These are phyloP conservation scores for Malassezia nana DNA, from an alignment of 1,284 basidiomycete genomes.

Conservation along the genomic window DNA sequence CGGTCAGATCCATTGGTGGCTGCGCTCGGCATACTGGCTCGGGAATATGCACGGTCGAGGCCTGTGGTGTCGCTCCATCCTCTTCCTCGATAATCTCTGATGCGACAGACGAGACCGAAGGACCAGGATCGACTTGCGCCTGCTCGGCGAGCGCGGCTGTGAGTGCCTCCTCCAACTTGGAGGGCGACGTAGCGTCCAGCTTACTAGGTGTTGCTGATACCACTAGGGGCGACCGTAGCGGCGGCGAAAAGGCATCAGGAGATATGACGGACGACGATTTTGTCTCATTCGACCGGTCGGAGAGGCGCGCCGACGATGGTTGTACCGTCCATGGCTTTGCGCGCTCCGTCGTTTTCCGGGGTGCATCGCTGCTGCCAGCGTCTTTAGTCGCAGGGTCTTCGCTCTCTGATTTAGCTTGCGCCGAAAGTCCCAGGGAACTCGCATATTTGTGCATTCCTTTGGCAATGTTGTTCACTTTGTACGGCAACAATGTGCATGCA, in stretches of 20 bases:
- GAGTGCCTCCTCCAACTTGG: background rate
- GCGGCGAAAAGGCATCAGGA: background rate
- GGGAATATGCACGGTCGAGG: background rate
- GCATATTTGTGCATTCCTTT: constrained; percentile 8
- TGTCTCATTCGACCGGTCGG: background rate
- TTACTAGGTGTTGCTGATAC: background rate
- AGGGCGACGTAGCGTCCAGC: background rate
- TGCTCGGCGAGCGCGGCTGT: background rate
- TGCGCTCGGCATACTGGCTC: background rate
- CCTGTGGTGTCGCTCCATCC: background rate
- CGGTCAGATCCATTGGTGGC: background rate
- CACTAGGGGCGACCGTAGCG: background rate
- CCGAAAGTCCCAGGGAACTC: constrained; percentile 8
- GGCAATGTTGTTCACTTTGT: background rate
- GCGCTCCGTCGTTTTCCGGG: background rate
- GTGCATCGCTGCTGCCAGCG: background rate
- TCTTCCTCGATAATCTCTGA: background rate
- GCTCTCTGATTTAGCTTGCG: no score
- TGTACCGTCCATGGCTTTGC: background rate
- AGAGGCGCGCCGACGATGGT: background rate
- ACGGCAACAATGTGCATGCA: background rate
- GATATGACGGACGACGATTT: background rate
- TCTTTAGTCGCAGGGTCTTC: background rate
- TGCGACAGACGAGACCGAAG: background rate
- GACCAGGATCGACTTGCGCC: background rate